These are phyloP conservation scores for Vitis hybrid DNA, from an alignment of 177 flowering plant species.

Conservation along the genomic window DNA sequence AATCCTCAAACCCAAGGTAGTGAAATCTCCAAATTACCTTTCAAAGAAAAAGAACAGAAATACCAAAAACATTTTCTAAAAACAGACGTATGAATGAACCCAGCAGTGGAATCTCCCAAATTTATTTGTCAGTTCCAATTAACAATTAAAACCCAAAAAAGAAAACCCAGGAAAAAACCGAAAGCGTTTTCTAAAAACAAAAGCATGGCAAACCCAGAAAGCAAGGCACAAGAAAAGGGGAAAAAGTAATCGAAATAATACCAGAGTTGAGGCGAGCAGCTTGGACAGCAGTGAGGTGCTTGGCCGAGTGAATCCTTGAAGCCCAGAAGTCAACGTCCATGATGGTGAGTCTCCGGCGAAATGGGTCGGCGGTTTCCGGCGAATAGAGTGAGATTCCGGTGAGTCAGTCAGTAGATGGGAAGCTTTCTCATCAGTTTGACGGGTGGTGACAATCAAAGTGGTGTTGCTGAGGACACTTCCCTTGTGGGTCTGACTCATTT, in stretches of 20 bases:
- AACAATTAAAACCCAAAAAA: background rate
- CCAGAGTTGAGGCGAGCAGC: constrained; percentile 45
- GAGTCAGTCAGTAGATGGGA: background rate
- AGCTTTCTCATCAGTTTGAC: background rate
- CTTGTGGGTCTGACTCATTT: constrained; percentile 10
- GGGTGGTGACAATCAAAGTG: background rate
- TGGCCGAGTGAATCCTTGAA: constrained; percentile 44
- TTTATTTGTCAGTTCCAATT: background rate
- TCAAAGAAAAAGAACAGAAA: background rate
- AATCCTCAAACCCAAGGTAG: background rate
- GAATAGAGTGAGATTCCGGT: background rate
- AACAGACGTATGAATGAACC: background rate
- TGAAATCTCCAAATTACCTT: constrained; percentile 1
- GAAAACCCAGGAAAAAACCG: background rate
- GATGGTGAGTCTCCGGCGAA: constrained; percentile 11
- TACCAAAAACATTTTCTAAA: background rate
- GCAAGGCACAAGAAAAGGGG: background rate
- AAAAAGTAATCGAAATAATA: constrained; percentile 10
- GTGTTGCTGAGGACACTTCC: background rate
- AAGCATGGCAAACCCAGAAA: background rate
- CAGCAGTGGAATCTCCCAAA: too few species aligned
- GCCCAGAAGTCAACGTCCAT: constrained; percentile 67
- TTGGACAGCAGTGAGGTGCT: constrained; percentile 40
- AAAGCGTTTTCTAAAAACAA: background rate
- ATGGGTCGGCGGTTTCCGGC: constrained; percentile 3